Conservation (phyloP, 2,329 filamentous ascomycete genomes). For the Cladosporium sp. region DNA sequence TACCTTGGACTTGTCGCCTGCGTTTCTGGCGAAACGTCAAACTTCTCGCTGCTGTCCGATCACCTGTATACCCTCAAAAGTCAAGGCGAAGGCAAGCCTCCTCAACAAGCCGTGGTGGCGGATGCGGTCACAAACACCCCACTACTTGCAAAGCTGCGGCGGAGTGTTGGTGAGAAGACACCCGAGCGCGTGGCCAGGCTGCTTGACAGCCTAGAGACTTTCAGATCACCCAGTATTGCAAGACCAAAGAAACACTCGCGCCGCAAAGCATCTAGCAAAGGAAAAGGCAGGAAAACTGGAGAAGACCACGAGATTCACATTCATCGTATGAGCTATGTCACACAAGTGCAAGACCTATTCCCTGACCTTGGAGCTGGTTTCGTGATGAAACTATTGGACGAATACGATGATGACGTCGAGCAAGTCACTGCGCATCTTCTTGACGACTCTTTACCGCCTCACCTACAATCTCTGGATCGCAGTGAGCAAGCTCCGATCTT, state of each 20-base stretch:
- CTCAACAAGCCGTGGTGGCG: slow-evolving; percentile 65
- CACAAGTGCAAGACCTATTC: slow-evolving; percentile 91
- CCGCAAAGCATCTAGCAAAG: slow-evolving; percentile 62
- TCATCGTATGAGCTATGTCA: slow-evolving; percentile 80
- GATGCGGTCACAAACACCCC: slow-evolving; percentile 81
- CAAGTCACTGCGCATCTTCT: slow-evolving; percentile 78
- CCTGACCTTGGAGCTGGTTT: slow-evolving; percentile 83
- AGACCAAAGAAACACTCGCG: slow-evolving; percentile 54
- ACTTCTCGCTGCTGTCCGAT: slow-evolving; percentile 74
- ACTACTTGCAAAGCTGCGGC: slow-evolving; percentile 63
- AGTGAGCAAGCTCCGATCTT: slow-evolving; percentile 60
- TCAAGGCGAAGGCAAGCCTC: slow-evolving; percentile 63
- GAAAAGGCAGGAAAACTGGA: slow-evolving; percentile 53
- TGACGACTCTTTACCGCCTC: slow-evolving; percentile 70
- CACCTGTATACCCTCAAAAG: slow-evolving; percentile 78
- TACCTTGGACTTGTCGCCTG: slow-evolving; percentile 76
- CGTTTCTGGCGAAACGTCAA: slow-evolving; percentile 65
- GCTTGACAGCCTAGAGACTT: slow-evolving; percentile 60
- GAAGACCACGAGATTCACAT: slow-evolving; percentile 60
- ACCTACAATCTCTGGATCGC: slow-evolving; percentile 65
- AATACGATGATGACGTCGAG: slow-evolving; percentile 76
- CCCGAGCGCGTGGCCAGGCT: slow-evolving; percentile 61
- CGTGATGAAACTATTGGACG: slow-evolving; percentile 73
- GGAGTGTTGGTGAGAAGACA: slow-evolving; percentile 53
- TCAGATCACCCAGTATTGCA: slow-evolving; percentile 56